Base-by-base conservation (phyloP, 768 basidiomycete genomes). In the Panus rudis region DNA sequence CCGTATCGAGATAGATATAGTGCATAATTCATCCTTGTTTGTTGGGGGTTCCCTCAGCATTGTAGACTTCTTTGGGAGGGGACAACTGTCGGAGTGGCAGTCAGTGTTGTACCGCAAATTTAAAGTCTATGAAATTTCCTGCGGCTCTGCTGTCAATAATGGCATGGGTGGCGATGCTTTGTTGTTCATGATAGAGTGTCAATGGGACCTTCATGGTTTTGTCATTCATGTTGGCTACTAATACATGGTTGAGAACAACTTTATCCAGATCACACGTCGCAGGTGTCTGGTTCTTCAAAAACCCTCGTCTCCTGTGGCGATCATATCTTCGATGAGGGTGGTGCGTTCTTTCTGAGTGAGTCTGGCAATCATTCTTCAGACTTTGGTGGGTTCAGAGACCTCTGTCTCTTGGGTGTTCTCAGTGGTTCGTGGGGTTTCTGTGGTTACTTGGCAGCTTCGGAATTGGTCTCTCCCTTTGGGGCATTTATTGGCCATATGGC, bases 61-160 rank as follows among this genome's bases (percentile, higher is more conserved):
- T 43, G 11, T 35, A 22, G n/a, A 44, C 5, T 4, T n/a, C 5
- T 6, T 37, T 14, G 10, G n/a, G 16, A 3, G 27, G 6, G 10
- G 14, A 11, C 13, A 44, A 27, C 13, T 16, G 43, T 16, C 4
- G 4, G 8, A 12, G 25, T 16, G 14, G 10, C 11, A 44, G 6
- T 4, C 26, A 14, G 20, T 26, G 7, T n/a, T 44, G 6, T 7
- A 21, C 5, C 4, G 25, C 24, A 22, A 25, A 44, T 4, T 26
- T n/a, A 10, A 25, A 10, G 26, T 39, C 19, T 16, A 44, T 27
- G 26, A 44, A 44, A 11, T 20, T n/a, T 4, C 10, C 24, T 12
- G 23, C 35, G 17, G 43, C 37, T 7, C 43, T 37, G 30, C n/a
- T 8, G 19, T 44, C 43, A 17, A 44, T 19, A 25, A 44, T 37